Base-by-base conservation (phyloP, 108 stramenopile species). In the Parietichytrium sp. region DNA sequence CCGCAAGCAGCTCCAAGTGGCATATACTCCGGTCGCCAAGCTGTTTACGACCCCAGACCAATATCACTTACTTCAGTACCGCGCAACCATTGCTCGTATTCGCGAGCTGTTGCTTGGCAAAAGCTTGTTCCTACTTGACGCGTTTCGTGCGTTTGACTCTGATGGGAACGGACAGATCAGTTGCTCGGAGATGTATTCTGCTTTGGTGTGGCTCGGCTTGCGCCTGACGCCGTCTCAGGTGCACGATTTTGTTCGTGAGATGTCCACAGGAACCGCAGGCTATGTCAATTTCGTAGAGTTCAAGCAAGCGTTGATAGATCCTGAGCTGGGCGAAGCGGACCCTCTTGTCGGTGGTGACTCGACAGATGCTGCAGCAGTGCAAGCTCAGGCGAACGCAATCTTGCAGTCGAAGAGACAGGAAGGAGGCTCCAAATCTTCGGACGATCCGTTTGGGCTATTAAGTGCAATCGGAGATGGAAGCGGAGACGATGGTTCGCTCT, bases 21-120 rank as follows among this genome's bases (percentile, higher is more conserved):
- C 93, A 42, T 88, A 92, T 10, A 94, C 93, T 10, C 91, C 96
- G 2, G 90, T 97, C 18, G 95, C 96, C 48, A 96, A 95, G 84
- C 87, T 96, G 0, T 98, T 98, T 78, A 92, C 91, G 20, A 93
- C 94, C 1, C 94, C 95, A 23, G 96, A 96, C 81, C 96, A 98
- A 86, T 95, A 95, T 79, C 96, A 97, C 79, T 80, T 96, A 81
- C 87, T 98, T 51, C 95, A 97, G 84, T 93, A 94, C 84, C 89
- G 94, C 55, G 96, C 97, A 49, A 94, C 96, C 31, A 93, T 94
- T 33, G 93, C 93, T 29, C 85, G 96, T 48, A 94, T 96, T 29
- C 93, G 93, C 13, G 93, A 93, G 3, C 87, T 94, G 72, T 87
- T 98, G 49, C 95, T 95, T 82, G 90, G 92, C 15, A 88, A 95